Conservation (phyloP, 176 grass and related monocot species). For the Zizania latifolia region DNA sequence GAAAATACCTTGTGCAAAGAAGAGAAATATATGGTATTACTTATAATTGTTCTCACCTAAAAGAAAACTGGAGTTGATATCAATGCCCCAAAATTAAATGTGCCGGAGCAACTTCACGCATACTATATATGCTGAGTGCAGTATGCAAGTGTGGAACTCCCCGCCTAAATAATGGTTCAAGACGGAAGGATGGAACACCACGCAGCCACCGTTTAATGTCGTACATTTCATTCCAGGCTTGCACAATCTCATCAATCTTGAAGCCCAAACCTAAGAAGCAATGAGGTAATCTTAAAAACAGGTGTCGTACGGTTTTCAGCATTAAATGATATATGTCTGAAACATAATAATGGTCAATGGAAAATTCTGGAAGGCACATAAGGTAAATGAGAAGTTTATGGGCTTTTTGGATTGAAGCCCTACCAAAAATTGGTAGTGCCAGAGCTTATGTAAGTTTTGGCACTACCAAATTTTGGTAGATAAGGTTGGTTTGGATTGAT, state of each 20-base stretch:
- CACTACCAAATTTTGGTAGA: no score
- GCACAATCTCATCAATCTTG: conserved; percentile 81
- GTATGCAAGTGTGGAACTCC: conserved; percentile 61
- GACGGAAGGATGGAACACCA: conserved; percentile 65
- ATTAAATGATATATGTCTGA: not conserved
- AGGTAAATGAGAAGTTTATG: not conserved
- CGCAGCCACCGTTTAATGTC: conserved; percentile 76
- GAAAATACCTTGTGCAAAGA: not conserved
- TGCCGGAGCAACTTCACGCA: conserved; percentile 9
- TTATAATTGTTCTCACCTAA: conserved; percentile 23
- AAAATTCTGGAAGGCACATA: not conserved
- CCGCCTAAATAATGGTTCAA: conserved; percentile 73
- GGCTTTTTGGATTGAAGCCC: no score
- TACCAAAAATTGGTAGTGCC: no score
- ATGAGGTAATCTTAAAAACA: conserved; percentile 18
- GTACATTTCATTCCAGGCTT: conserved; percentile 92
- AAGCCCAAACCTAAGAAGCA: conserved; percentile 63
- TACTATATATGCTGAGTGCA: conserved; percentile 54
- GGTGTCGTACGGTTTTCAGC: not conserved
- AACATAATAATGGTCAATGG: not conserved
- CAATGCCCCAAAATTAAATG: conserved; percentile 21
- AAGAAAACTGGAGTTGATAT: conserved; percentile 22
- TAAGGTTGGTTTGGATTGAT: no score
- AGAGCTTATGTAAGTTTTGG: no score
- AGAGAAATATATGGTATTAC: not conserved